Percentiles rank a stretch among this genome's conserved stretches.
Conservation (phyloP, 441 rosid genomes). For the Raphanus hybrid region DNA sequence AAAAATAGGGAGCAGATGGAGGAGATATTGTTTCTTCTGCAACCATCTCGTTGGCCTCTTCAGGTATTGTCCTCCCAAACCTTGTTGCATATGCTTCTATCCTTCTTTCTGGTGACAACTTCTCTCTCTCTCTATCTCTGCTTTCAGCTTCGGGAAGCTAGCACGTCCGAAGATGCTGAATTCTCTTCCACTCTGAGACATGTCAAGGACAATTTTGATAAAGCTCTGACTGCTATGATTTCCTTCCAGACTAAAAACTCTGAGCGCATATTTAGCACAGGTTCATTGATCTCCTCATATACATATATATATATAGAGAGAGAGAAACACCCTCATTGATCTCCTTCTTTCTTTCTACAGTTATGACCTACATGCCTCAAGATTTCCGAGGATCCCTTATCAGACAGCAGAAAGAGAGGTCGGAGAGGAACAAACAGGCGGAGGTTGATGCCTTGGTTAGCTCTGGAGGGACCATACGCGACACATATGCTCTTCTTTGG, state of each 20-base stretch:
- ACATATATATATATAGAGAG: not conserved
- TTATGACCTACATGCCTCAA: constrained; percentile 99
- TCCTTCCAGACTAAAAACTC: constrained; percentile 82
- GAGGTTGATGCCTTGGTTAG: constrained; percentile 82
- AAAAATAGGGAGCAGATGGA: constrained; percentile 93
- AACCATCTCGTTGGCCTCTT: constrained; percentile 71
- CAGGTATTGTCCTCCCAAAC: not conserved
- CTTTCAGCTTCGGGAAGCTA: constrained; percentile 69
- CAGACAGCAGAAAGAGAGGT: constrained; percentile 88
- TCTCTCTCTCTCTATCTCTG: not conserved
- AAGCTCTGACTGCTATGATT: constrained; percentile 52
- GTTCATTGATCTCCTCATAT: constrained; percentile 41
- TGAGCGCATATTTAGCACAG: constrained; percentile 84
- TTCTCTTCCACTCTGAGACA: constrained; percentile 46
- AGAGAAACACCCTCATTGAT: not conserved
- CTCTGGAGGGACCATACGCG: constrained; percentile 85
- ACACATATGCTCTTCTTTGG: constrained; percentile 87
- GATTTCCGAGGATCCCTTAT: constrained; percentile 94
- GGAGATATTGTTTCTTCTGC: constrained; percentile 78
- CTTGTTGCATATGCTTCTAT: not conserved
- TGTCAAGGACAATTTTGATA: constrained; percentile 52
- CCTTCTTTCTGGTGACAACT: not conserved
- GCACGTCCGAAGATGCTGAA: constrained; percentile 58
- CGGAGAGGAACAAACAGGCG: constrained; percentile 97
- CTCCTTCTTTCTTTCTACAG: constrained; percentile 48